Evolutionary conservation across 108 stramenopile genomes (phyloP).

Genomic region (Nitzschia sp.): DNA sequence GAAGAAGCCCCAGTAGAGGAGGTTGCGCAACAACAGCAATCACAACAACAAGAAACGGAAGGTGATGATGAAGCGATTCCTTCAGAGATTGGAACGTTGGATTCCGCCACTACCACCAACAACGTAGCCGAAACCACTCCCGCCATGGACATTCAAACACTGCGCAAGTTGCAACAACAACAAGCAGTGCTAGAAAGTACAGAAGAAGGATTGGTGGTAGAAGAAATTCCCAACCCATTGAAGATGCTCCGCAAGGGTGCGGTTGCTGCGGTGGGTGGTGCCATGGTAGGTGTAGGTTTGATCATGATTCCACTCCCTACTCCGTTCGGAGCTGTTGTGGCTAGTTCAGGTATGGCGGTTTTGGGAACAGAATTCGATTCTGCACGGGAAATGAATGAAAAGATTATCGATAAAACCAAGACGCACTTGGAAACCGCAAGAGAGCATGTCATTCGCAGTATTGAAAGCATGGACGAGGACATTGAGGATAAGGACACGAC

Average conservation of each 20-base stretch:
- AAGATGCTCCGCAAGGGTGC: slow-evolving; percentile 46
- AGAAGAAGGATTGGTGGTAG: background rate
- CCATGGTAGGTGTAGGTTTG: slow-evolving; percentile 44
- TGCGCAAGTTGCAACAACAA: slow-evolving; percentile 15
- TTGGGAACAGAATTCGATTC: slow-evolving; percentile 48
- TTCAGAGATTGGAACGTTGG: background rate
- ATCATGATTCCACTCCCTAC: slow-evolving; percentile 57
- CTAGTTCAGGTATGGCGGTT: slow-evolving; percentile 48
- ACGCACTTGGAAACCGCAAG: slow-evolving; percentile 17
- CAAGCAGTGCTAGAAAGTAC: background rate
- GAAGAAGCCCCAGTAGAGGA: no score
- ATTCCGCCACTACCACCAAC: background rate
- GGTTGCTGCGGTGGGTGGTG: slow-evolving; percentile 49
- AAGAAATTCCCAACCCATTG: background rate
- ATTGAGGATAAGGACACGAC: slow-evolving; percentile 9
- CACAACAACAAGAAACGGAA: background rate
- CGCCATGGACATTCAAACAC: background rate
- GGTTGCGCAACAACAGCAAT: no score
- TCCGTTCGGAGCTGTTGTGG: slow-evolving; percentile 46
- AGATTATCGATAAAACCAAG: slow-evolving; percentile 28
- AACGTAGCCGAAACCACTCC: background rate
- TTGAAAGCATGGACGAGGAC: slow-evolving; percentile 24
- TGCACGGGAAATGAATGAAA: slow-evolving; percentile 35
- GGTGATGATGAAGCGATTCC: background rate
- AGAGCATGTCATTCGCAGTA: slow-evolving; percentile 15